Evolutionary conservation across 768 basidiomycete species (phyloP).

Genomic region (Tricholoma sp.): DNA sequence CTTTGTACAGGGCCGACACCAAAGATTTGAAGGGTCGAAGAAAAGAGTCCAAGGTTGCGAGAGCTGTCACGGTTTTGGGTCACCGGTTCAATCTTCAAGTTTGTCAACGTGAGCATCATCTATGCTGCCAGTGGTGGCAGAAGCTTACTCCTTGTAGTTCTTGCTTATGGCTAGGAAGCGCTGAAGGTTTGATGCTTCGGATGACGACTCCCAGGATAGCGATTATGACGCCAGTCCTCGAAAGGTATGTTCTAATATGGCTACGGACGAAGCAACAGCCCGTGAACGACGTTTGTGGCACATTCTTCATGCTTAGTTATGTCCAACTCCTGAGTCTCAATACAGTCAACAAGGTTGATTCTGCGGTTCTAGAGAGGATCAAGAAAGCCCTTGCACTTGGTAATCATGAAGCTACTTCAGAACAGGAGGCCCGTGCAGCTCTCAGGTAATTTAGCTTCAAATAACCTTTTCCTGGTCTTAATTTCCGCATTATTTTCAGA

Average conservation of each 20-base stretch:
- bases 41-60: too few relatives aligned
- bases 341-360: neutral
- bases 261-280: neutral
- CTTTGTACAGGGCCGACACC: too few relatives aligned
- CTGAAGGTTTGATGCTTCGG: neutral
- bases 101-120: too few relatives aligned
- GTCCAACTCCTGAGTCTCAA: neutral
- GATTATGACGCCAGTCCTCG: neutral
- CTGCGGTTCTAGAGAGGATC: neutral
- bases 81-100: too few relatives aligned
- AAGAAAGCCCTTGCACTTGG: conserved; percentile 1
- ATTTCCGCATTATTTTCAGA: neutral
- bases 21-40: too few relatives aligned
- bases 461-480: neutral
- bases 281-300: neutral
- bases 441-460: neutral
- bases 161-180: neutral
- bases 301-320: neutral
- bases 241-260: neutral
- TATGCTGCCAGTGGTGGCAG: too few relatives aligned
- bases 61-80: too few relatives aligned
- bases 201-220: neutral
- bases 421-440: neutral
- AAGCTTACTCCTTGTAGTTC: too few relatives aligned
- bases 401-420: neutral